A percentile compares a stretch with the other conserved stretches of the same genome.
These are phyloP conservation scores for Ceratocystis harringtonii DNA, from an alignment of 2,329 filamentous ascomycete species.

Conservation along the genomic window DNA sequence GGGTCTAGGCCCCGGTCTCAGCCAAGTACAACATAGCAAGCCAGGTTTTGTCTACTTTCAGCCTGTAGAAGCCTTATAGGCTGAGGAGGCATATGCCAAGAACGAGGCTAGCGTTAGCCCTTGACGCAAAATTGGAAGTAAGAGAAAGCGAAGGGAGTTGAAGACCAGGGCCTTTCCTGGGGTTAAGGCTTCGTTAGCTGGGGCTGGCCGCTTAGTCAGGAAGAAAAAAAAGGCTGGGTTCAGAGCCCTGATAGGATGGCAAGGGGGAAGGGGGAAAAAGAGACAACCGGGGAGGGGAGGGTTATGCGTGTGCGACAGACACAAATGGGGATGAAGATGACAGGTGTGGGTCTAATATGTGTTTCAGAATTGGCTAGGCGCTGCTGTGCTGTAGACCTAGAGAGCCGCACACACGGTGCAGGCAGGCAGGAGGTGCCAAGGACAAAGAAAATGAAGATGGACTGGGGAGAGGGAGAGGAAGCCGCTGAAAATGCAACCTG, in stretches of 20 bases:
- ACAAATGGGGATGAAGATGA: not conserved
- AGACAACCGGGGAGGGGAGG: not conserved
- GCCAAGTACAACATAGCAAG: not conserved
- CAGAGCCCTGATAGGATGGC: not conserved
- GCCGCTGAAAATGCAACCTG: not conserved
- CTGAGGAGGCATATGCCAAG: not conserved
- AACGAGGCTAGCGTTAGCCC: not conserved
- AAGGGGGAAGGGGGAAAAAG: not conserved
- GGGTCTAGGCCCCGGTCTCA: not conserved
- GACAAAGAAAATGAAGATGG: not conserved
- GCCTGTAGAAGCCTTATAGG: not conserved
- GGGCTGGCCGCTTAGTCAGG: not conserved
- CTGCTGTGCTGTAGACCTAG: not conserved
- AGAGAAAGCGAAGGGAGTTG: not conserved
- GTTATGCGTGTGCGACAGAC: not conserved
- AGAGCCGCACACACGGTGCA: not conserved
- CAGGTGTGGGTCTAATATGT: not conserved
- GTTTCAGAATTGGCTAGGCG: conserved; percentile 2
- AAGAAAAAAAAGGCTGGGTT: not conserved
- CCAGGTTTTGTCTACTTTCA: not conserved
- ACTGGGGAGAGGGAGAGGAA: not conserved
- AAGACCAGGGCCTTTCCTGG: not conserved
- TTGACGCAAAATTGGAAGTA: not conserved
- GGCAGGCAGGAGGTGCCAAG: not conserved
- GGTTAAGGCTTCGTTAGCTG: not conserved